phyloP scores from a whole-genome alignment of 306 rosid species.

The Quercus rubra region DNA sequence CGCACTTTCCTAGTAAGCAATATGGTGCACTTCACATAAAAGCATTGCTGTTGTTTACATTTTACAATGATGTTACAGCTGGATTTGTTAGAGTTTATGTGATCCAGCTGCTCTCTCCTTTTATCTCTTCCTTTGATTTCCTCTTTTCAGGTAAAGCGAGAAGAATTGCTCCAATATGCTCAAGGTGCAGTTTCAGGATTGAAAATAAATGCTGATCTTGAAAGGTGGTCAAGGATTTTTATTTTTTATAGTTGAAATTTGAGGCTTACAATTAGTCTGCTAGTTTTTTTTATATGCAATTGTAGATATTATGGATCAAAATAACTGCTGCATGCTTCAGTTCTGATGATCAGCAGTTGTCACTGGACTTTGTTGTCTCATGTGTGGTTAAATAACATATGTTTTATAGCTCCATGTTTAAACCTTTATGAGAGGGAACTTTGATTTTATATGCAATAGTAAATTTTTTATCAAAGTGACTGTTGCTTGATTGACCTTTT shows the following conservation, averaged over 20 bases:
- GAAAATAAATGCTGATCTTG: slow-evolving; percentile 72
- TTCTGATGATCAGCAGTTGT: slow-evolving; percentile 9
- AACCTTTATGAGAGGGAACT: slow-evolving; percentile 5
- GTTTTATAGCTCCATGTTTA: slow-evolving; percentile 8
- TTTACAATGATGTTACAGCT: slow-evolving; percentile 9
- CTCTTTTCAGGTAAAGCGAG: slow-evolving; percentile 66
- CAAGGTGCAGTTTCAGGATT: slow-evolving; percentile 79
- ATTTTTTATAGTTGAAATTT: slow-evolving; percentile 16
- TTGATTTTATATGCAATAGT: slow-evolving; percentile 4
- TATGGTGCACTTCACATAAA: background rate
- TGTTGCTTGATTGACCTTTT: background rate
- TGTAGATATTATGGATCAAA: slow-evolving; percentile 11
- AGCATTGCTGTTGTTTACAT: background rate
- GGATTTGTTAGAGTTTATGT: slow-evolving; percentile 4
- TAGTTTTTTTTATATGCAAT: background rate
- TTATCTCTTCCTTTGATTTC: background rate
- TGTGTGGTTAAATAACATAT: slow-evolving; percentile 10
- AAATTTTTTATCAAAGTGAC: slow-evolving; percentile 1
- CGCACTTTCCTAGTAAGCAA: background rate
- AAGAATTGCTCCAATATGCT: slow-evolving; percentile 84
- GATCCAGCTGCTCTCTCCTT: slow-evolving; percentile 8
- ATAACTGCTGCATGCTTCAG: slow-evolving; percentile 10
- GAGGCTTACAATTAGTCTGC: slow-evolving; percentile 5
- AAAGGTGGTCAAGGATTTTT: slow-evolving; percentile 57
- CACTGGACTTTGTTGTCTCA: slow-evolving; percentile 4